A percentile compares a stretch with the other conserved stretches of the same genome.
Evolutionary conservation across 257 asterid species (phyloP).

Genomic region (Solanum chaucha): DNA sequence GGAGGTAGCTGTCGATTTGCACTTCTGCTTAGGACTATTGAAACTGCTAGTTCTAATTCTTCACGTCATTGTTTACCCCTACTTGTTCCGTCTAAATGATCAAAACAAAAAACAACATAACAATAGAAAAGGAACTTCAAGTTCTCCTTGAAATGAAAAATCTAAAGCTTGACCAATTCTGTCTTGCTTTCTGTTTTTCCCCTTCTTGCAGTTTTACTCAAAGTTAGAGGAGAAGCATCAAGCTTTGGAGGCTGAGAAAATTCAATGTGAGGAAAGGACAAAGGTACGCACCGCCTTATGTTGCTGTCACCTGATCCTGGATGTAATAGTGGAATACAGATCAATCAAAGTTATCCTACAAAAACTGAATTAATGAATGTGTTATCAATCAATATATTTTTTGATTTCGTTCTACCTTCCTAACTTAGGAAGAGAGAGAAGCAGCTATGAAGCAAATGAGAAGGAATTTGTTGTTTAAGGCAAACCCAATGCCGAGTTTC

Average conservation of each 20-base stretch:
- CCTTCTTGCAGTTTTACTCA: slow-evolving; percentile 41
- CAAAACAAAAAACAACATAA: background rate
- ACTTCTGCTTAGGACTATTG: background rate
- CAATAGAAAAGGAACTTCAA: background rate
- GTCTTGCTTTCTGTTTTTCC: background rate
- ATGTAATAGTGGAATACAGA: background rate
- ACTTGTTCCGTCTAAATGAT: background rate
- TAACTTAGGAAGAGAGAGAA: slow-evolving; percentile 59
- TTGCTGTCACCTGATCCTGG: background rate
- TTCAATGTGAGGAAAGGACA: slow-evolving; percentile 51
- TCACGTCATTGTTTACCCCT: background rate
- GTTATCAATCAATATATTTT: background rate
- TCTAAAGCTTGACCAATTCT: background rate
- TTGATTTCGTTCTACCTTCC: background rate
- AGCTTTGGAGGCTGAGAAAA: slow-evolving; percentile 72
- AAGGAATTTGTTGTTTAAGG: slow-evolving; percentile 64
- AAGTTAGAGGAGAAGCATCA: slow-evolving; percentile 78
- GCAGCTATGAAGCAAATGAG: slow-evolving; percentile 73
- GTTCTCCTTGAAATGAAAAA: background rate
- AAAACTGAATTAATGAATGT: background rate
- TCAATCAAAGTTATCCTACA: background rate
- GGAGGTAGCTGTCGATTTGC: slow-evolving; percentile 35
- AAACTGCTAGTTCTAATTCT: background rate
- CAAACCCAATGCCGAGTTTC: slow-evolving; percentile 91
- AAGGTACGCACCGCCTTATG: slow-evolving; percentile 31